Base-by-base conservation (phyloP, 441 rosid species). In the Croton laevigatus region DNA sequence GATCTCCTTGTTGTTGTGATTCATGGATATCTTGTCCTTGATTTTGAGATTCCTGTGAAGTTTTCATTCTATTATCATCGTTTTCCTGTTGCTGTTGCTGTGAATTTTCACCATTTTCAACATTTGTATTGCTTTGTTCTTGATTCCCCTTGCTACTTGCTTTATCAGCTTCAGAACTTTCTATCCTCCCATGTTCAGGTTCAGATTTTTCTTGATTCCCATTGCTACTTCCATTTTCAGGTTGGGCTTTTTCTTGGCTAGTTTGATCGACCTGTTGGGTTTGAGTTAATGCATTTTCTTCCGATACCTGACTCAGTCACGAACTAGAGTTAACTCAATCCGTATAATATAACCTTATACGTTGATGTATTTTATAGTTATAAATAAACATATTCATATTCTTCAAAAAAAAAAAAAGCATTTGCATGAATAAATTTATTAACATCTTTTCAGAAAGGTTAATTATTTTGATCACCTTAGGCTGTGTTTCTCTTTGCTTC, bases 221-320 rank as follows among this genome's bases (percentile, higher is more conserved):
- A n/a, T 19, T 34, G 23, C 48, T 61, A 5, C 62, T 54, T 17
- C 38, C 58, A 3, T 36, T 45, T 6, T 73, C 73, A 40, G 66
- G 45, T 17, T 73, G 71, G 34, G 66, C 48, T 20, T 23, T 64
- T 19, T 68, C 71, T 8, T 68, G 42, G 14, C 3, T 48, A 20
- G 19, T 64, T 51, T 73, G 65, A 53, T 62, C 77, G 51, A 27
- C 42, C 46, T 73, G 78, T 55, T 81, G 85, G 40, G 73, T 80
- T 20, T 79, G 79, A 13, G 77, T 79, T 68, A 67, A 6, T 8
- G 71, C 34, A 32, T 79, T 85, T 44, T 87, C 88, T 63, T 81
- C 88, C 9, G 85, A 72, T 45, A 75, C 55, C 76, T 87, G 91
- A 74, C 70, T 78, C 61, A 82, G 71, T 11, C 37, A 5, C 10